Conservation (phyloP, 805 yeast genomes). For the Starmerella cellae region DNA sequence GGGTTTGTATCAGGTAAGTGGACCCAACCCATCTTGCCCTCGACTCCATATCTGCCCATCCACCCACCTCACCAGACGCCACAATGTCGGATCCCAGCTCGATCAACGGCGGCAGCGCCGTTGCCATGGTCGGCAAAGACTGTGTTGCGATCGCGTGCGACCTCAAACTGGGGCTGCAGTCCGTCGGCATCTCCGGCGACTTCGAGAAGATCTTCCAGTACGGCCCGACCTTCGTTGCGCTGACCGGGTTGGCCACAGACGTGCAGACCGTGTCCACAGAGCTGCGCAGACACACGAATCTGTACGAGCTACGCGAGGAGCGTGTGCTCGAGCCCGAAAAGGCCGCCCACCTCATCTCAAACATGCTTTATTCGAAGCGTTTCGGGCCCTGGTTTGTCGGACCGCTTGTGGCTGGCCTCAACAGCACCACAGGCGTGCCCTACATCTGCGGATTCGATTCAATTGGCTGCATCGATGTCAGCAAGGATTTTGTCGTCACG, state of each 20-base stretch:
- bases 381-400: constrained; percentile 92
- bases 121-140: constrained; percentile 97
- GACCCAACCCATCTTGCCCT: no score
- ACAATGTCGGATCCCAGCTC: constrained; percentile 27
- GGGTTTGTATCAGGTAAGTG: no score
- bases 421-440: constrained; percentile 70
- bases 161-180: constrained; percentile 83
- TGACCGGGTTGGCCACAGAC: constrained; percentile 92
- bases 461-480: constrained; percentile 92
- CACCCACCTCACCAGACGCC: no score
- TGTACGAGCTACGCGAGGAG: constrained; percentile 84
- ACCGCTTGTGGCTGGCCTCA: constrained; percentile 90
- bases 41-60: no score
- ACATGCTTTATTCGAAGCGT: constrained; percentile 79
- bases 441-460: constrained; percentile 90
- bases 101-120: constrained; percentile 72
- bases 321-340: constrained; percentile 85
- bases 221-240: constrained; percentile 67
- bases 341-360: constrained; percentile 81
- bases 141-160: constrained; percentile 97
- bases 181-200: constrained; percentile 79
- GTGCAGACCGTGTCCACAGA: constrained; percentile 69
- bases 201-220: constrained; percentile 84
- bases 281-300: constrained; percentile 71
- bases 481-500: constrained; percentile 84